These are phyloP conservation scores for Tuber magnatum DNA, from an alignment of 495 filamentous ascomycete species.

Conservation along the genomic window DNA sequence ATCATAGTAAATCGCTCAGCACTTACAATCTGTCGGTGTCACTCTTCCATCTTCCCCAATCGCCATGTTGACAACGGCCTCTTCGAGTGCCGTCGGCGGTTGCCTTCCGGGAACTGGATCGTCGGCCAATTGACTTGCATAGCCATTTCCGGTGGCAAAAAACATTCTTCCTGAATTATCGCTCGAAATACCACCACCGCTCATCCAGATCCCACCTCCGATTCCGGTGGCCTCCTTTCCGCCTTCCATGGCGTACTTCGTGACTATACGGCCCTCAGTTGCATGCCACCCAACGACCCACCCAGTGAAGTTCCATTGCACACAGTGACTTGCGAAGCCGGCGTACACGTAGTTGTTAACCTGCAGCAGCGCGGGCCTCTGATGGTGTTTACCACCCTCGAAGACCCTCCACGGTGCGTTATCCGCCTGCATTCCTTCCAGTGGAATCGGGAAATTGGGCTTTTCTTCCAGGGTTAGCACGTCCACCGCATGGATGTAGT, in stretches of 20 bases:
- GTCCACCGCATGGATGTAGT: slow-evolving; percentile 45
- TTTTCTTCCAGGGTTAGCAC: slow-evolving; percentile 43
- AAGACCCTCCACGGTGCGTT: slow-evolving; percentile 47
- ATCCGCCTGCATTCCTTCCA: slow-evolving; percentile 44
- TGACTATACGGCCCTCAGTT: slow-evolving; percentile 43
- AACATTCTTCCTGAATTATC: slow-evolving; percentile 42
- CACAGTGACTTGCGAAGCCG: slow-evolving; percentile 48
- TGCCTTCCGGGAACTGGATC: slow-evolving; percentile 41
- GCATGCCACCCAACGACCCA: slow-evolving; percentile 48
- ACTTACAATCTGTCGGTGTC: slow-evolving; percentile 36
- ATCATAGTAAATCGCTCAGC: not conserved
- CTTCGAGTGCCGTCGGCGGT: slow-evolving; percentile 41
- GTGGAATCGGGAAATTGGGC: slow-evolving; percentile 43
- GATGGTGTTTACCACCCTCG: slow-evolving; percentile 45
- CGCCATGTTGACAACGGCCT: slow-evolving; percentile 43
- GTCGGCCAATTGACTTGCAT: slow-evolving; percentile 40
- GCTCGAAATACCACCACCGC: slow-evolving; percentile 40
- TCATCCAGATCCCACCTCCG: slow-evolving; percentile 43
- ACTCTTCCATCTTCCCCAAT: slow-evolving; percentile 40
- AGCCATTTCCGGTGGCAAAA: slow-evolving; percentile 42
- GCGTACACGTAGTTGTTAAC: slow-evolving; percentile 45
- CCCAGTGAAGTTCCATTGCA: slow-evolving; percentile 48
- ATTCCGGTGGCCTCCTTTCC: slow-evolving; percentile 36
- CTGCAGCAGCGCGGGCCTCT: slow-evolving; percentile 45
- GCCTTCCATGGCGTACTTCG: slow-evolving; percentile 44